Percentiles rank a stretch among this genome's conserved stretches.
phyloP scores from a whole-genome alignment of 257 asterid species.

The Henckelia pumila region DNA sequence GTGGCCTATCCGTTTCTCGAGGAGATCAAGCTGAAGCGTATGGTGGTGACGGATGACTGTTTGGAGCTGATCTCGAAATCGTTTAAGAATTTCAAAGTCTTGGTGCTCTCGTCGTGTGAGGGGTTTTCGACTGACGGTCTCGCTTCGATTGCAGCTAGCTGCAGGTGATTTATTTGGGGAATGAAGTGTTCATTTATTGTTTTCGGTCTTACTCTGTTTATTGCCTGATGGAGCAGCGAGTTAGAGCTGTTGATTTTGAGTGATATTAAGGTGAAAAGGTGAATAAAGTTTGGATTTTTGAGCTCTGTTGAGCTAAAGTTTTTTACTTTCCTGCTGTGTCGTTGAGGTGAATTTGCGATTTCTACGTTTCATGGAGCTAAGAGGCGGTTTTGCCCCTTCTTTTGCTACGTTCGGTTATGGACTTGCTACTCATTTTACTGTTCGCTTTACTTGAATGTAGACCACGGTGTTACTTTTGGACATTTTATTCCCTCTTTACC shows the following conservation, averaged over 20 bases:
- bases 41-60: conserved; percentile 79
- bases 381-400: background rate
- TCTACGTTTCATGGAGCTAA: conserved; percentile 6
- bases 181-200: background rate
- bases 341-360: background rate
- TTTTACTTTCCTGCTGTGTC: background rate
- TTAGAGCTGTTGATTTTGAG: background rate
- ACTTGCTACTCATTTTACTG: conserved; percentile 3
- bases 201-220: background rate
- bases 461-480: background rate
- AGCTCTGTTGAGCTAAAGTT: background rate
- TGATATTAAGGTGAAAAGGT: conserved; percentile 15
- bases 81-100: conserved; percentile 70
- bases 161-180: conserved; percentile 50
- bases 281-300: conserved; percentile 12
- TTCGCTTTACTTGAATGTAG: background rate
- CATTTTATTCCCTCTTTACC: background rate
- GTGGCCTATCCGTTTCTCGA: conserved; percentile 74
- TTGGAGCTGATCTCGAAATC: conserved; percentile 77
- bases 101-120: conserved; percentile 74
- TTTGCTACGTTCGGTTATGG: background rate
- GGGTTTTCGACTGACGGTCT: conserved; percentile 89
- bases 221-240: background rate
- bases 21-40: conserved; percentile 82
- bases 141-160: conserved; percentile 82